Conservation (phyloP, 768 basidiomycete genomes). For the Calvatia gigantea region DNA sequence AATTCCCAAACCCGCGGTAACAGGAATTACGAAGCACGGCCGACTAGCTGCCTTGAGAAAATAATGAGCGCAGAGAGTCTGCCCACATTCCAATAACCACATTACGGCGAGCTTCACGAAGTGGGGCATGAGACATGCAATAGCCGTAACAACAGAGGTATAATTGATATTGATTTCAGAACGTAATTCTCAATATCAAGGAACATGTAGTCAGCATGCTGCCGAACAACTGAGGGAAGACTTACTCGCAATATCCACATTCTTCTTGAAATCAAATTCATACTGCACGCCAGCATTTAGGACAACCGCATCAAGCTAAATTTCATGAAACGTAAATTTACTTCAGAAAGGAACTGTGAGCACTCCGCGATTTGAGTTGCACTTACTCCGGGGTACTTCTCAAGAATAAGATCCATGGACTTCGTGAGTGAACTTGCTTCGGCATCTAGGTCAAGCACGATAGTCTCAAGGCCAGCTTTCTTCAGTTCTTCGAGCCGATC, state of each 20-base stretch:
- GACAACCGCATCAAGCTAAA: slow-evolving; percentile 53
- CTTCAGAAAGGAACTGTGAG: too few species aligned
- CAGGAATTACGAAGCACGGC: slow-evolving; percentile 41
- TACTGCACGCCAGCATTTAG: slow-evolving; percentile 54
- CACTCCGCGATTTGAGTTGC: not conserved
- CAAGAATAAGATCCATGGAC: slow-evolving; percentile 37
- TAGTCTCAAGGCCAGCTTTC: slow-evolving; percentile 35
- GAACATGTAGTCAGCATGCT: not conserved
- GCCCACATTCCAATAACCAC: slow-evolving; percentile 10
- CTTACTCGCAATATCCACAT: slow-evolving; percentile 33
- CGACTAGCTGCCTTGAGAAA: slow-evolving; percentile 32
- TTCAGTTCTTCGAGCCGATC: slow-evolving; percentile 50
- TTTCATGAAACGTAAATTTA: too few species aligned
- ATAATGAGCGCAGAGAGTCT: not conserved
- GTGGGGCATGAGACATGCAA: slow-evolving; percentile 50
- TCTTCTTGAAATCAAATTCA: slow-evolving; percentile 40
- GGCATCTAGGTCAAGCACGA: slow-evolving; percentile 41
- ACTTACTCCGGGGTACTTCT: slow-evolving; percentile 46
- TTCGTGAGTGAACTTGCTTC: slow-evolving; percentile 34
- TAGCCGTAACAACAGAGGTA: slow-evolving; percentile 42
- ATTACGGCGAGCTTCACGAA: slow-evolving; percentile 50
- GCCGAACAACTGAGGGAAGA: not conserved
- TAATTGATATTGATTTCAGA: slow-evolving; percentile 56
- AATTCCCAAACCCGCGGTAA: slow-evolving; percentile 46
- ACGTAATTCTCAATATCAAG: slow-evolving; percentile 28